These are phyloP conservation scores for Physaria fendleri DNA, from an alignment of 345 rosid species.

Conservation along the genomic window DNA sequence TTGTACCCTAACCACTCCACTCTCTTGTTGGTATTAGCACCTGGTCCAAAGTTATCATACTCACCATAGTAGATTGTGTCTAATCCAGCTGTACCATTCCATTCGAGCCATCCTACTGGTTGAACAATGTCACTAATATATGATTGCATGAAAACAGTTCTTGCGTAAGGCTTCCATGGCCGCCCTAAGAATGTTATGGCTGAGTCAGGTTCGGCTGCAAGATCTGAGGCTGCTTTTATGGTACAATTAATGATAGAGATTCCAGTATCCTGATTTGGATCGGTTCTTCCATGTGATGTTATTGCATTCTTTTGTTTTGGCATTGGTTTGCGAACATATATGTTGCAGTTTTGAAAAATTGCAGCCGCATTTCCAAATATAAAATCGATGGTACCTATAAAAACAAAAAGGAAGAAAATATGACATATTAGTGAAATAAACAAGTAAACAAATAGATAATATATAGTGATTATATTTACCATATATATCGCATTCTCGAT, in stretches of 20 bases:
- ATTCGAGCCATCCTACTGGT: constrained; percentile 56
- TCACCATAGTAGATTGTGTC: constrained; percentile 60
- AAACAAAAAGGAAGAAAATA: background rate
- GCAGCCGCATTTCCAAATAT: constrained; percentile 49
- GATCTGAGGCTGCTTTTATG: constrained; percentile 46
- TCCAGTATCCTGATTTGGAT: constrained; percentile 58
- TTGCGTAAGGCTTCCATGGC: constrained; percentile 57
- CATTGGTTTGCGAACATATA: constrained; percentile 50
- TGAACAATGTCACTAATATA: constrained; percentile 43
- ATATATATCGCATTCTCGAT: constrained; percentile 45
- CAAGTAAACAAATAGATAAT: too few species aligned
- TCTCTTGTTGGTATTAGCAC: constrained; percentile 44
- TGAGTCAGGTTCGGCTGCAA: constrained; percentile 36
- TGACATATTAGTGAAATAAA: background rate
- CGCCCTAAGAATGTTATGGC: constrained; percentile 44
- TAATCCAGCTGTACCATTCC: constrained; percentile 55
- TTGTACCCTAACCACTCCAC: constrained; percentile 61
- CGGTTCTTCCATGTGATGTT: constrained; percentile 55
- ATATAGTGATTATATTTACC: too few species aligned
- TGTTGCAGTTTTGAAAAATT: constrained; percentile 38
- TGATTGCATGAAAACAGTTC: constrained; percentile 61
- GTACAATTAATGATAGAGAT: constrained; percentile 57
- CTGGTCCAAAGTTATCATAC: constrained; percentile 51
- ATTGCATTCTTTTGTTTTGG: constrained; percentile 49
- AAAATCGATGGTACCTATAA: constrained; percentile 44